Conservation (phyloP, 225 moss, liverwort and hornwort genomes). For the Sphagnum tenellum region DNA sequence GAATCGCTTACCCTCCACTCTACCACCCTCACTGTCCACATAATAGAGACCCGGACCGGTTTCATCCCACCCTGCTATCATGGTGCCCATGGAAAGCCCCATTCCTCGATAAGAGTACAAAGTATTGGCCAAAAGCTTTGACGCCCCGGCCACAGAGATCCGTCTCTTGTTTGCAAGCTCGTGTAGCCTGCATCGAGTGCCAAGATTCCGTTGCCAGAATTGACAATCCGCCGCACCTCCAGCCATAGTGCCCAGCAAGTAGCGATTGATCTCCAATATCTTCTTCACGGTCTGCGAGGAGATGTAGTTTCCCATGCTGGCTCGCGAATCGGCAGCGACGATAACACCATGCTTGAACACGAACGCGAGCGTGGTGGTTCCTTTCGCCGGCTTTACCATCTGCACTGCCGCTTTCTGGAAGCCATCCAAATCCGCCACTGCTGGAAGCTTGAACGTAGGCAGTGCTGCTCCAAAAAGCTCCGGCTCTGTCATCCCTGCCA, state of each 20-base stretch:
- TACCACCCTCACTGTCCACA: constrained; percentile 83
- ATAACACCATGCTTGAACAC: constrained; percentile 85
- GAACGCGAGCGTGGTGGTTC: constrained; percentile 77
- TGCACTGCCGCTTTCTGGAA: constrained; percentile 81
- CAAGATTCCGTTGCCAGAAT: constrained; percentile 86
- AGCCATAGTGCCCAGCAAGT: constrained; percentile 82
- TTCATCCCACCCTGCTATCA: constrained; percentile 96
- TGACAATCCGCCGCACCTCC: constrained; percentile 91
- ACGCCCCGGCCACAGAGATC: constrained; percentile 82
- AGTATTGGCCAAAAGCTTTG: constrained; percentile 80
- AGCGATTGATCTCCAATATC: constrained; percentile 84
- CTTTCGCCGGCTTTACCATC: constrained; percentile 88
- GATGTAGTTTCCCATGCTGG: constrained; percentile 92
- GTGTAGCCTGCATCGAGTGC: constrained; percentile 83
- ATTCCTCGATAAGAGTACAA: constrained; percentile 87
- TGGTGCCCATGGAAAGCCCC: constrained; percentile 94
- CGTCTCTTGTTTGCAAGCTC: constrained; percentile 82
- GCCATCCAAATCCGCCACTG: constrained; percentile 32
- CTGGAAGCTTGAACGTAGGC: no score
- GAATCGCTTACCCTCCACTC: constrained; percentile 74
- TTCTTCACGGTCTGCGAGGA: constrained; percentile 83
- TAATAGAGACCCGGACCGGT: constrained; percentile 86
- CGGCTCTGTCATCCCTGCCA: no score
- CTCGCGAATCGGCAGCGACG: constrained; percentile 89
- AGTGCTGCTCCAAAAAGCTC: no score